phyloP scores from a whole-genome alignment of 2,329 filamentous ascomycete genomes.

The Microdochium trichocladiopsis region DNA sequence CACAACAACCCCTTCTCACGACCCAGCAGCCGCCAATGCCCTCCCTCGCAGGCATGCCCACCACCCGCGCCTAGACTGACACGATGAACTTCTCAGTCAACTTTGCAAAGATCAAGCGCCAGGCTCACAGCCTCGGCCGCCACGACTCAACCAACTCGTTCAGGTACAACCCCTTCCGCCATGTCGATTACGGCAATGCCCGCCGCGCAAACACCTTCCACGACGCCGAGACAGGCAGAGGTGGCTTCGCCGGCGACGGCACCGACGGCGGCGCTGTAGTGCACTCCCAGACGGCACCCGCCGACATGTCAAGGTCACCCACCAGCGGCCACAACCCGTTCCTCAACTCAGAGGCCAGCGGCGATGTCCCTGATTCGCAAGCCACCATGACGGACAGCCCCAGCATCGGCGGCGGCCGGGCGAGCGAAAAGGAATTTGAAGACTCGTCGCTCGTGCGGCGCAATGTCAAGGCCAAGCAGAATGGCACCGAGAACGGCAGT shows the following conservation, averaged over 20 bases:
- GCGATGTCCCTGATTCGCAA: not conserved
- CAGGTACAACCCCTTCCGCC: slow-evolving; percentile 32
- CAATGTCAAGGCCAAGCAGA: slow-evolving; percentile 13
- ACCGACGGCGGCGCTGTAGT: slow-evolving; percentile 8
- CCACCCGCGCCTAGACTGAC: slow-evolving; percentile 3
- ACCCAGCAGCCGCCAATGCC: not conserved
- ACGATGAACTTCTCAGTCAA: slow-evolving; percentile 31
- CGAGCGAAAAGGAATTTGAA: not conserved
- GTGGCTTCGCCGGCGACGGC: slow-evolving; percentile 10
- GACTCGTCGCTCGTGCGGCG: slow-evolving; percentile 4
- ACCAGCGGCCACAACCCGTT: not conserved
- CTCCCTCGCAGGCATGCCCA: not conserved
- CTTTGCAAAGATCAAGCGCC: slow-evolving; percentile 33
- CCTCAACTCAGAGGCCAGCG: not conserved
- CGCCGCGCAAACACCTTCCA: slow-evolving; percentile 23
- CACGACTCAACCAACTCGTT: slow-evolving; percentile 27
- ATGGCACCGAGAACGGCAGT: slow-evolving; percentile 12
- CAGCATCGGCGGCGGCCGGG: not conserved
- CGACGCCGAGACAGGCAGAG: slow-evolving; percentile 10
- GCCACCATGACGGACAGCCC: not conserved
- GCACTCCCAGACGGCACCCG: not conserved
- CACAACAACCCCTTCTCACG: not conserved
- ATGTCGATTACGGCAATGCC: slow-evolving; percentile 26
- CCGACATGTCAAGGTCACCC: not conserved
- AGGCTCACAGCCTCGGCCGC: slow-evolving; percentile 34